phyloP scores from a whole-genome alignment of 2,329 filamentous ascomycete genomes.

The Epichloe sp. region DNA sequence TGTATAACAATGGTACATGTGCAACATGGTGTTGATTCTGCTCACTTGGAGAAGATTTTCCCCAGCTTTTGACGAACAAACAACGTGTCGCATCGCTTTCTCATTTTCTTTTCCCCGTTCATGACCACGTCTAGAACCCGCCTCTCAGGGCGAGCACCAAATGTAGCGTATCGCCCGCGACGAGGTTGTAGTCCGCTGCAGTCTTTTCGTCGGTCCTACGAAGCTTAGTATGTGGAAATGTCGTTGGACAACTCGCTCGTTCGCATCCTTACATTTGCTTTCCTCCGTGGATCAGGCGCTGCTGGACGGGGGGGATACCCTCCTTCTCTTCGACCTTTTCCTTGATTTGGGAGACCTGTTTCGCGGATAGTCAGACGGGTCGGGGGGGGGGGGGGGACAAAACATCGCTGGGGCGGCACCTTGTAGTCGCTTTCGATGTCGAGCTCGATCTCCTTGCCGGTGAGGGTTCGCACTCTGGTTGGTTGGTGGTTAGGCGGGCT shows the following conservation, averaged over 20 bases:
- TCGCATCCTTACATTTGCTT: conserved; percentile 76
- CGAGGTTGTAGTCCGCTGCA: conserved; percentile 77
- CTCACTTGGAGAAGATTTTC: too few species aligned
- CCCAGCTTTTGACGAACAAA: background rate
- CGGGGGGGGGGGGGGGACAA: too few species aligned
- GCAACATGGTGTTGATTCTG: too few species aligned
- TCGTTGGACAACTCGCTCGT: background rate
- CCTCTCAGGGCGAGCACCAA: conserved; percentile 88
- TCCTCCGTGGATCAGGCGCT: conserved; percentile 88
- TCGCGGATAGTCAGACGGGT: background rate
- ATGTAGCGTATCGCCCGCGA: conserved; percentile 87
- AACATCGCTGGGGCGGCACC: conserved; percentile 33
- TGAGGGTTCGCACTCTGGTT: conserved; percentile 83
- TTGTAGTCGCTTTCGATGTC: conserved; percentile 93
- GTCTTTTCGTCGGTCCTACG: conserved; percentile 88
- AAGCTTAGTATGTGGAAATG: background rate
- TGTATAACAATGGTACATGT: too few species aligned
- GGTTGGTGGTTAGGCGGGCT: background rate
- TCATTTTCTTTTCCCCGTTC: background rate
- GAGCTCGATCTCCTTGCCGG: conserved; percentile 97
- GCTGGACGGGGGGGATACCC: conserved; percentile 92
- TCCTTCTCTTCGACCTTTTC: conserved; percentile 99
- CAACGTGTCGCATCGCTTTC: too few species aligned
- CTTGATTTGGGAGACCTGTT: conserved; percentile 86
- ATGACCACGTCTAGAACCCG: conserved; percentile 29